Conservation (phyloP, 2,329 filamentous ascomycete species). For the Hymenoscyphus repandus region DNA sequence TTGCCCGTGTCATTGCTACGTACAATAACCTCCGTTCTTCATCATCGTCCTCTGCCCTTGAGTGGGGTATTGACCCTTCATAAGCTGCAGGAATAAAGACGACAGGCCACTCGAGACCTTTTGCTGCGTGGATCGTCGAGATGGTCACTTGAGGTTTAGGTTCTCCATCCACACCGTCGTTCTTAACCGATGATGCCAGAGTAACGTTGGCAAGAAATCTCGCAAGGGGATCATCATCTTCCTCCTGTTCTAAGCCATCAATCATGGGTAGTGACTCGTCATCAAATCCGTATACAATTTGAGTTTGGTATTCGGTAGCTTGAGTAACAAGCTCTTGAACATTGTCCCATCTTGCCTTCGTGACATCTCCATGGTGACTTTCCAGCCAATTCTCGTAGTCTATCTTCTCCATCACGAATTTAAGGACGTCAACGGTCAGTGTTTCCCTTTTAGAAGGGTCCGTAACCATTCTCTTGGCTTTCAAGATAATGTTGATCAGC, state of each 20-base stretch:
- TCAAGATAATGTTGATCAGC: conserved; percentile 56
- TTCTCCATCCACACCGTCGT: conserved; percentile 51
- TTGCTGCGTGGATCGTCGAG: conserved; percentile 93
- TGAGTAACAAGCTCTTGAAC: conserved; percentile 82
- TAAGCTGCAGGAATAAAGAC: conserved; percentile 91
- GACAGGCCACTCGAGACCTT: conserved; percentile 93
- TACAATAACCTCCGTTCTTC: conserved; percentile 89
- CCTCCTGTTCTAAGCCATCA: conserved; percentile 63
- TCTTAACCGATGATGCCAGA: conserved; percentile 73
- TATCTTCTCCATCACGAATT: conserved; percentile 58
- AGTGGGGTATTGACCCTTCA: conserved; percentile 85
- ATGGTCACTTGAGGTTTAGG: conserved; percentile 70
- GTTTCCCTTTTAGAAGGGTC: conserved; percentile 13
- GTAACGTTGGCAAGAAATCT: conserved; percentile 87
- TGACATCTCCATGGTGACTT: conserved; percentile 65
- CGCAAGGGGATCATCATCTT: conserved; percentile 60
- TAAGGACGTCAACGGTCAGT: conserved; percentile 36
- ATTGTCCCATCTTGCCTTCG: conserved; percentile 79
- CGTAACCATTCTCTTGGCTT: conserved; percentile 48
- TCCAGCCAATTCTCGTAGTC: conserved; percentile 70
- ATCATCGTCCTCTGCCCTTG: conserved; percentile 74
- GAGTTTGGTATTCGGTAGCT: conserved; percentile 60
- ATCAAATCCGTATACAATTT: conserved; percentile 31
- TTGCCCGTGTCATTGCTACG: conserved; percentile 92
- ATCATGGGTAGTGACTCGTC: conserved; percentile 60